Evolutionary conservation across 345 rosid species (phyloP).

Genomic region (Salix suchowensis): DNA sequence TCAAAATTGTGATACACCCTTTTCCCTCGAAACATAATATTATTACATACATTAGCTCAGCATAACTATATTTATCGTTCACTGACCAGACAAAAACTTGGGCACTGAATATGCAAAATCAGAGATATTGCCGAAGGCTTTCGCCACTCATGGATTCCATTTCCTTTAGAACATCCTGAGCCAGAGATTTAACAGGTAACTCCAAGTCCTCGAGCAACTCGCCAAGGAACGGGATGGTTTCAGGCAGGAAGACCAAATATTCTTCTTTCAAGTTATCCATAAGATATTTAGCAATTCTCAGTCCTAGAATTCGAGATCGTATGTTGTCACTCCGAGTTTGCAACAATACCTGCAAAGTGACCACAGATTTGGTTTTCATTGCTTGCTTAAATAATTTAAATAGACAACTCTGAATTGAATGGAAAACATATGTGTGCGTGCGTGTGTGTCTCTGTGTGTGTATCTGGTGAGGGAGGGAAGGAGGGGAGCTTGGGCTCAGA

Average conservation of each 20-base stretch:
- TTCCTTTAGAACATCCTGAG: slow-evolving; percentile 78
- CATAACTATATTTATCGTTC: not conserved
- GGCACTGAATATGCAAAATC: not conserved
- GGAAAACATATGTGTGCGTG: too few relatives aligned
- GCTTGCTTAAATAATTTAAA: not conserved
- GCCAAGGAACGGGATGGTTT: slow-evolving; percentile 84
- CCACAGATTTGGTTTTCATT: not conserved
- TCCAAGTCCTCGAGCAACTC: slow-evolving; percentile 86
- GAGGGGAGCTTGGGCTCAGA: too few relatives aligned
- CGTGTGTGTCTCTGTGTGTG: too few relatives aligned
- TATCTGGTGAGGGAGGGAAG: too few relatives aligned
- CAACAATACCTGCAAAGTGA: slow-evolving; percentile 58
- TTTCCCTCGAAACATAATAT: not conserved
- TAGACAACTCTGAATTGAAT: not conserved
- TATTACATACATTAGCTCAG: not conserved
- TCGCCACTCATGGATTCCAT: slow-evolving; percentile 93
- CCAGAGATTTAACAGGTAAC: slow-evolving; percentile 67
- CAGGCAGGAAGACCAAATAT: slow-evolving; percentile 67
- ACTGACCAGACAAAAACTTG: not conserved
- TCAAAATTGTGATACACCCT: not conserved
- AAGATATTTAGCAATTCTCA: slow-evolving; percentile 67
- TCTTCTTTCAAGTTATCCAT: slow-evolving; percentile 82
- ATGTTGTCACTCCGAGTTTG: slow-evolving; percentile 84
- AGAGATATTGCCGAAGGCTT: slow-evolving; percentile 58
- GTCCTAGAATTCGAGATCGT: slow-evolving; percentile 68